Evolutionary conservation across 1,284 basidiomycete genomes (phyloP).

Genomic region (Cryptococcus sp.): DNA sequence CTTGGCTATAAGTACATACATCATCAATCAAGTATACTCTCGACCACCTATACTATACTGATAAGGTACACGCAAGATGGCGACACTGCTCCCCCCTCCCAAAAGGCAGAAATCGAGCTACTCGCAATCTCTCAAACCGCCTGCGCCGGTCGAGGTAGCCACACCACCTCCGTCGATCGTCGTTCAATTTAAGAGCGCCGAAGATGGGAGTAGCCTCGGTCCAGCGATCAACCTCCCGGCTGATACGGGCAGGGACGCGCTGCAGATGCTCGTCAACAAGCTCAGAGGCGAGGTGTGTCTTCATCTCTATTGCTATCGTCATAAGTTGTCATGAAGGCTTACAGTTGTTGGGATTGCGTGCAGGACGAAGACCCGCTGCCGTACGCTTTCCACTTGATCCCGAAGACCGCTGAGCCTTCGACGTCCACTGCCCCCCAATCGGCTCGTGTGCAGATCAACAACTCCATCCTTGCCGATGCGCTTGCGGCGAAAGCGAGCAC

Average conservation of each 20-base stretch:
- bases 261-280: conserved; percentile 84
- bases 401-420: conserved; percentile 52
- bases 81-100: conserved; percentile 77
- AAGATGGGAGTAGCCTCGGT: conserved; percentile 75
- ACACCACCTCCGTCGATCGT: conserved; percentile 67
- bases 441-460: conserved; percentile 73
- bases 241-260: conserved; percentile 76
- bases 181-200: conserved; percentile 87
- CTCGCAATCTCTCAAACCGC: conserved; percentile 54
- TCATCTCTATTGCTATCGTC: background rate
- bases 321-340: background rate
- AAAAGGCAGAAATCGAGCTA: conserved; percentile 81
- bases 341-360: conserved; percentile 12
- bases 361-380: conserved; percentile 84
- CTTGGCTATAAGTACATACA: too few species aligned
- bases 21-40: too few species aligned
- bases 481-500: conserved; percentile 52
- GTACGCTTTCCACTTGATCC: conserved; percentile 80
- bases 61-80: conserved; percentile 58
- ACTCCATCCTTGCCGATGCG: conserved; percentile 77
- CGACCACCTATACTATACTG: too few species aligned
- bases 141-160: conserved; percentile 58
- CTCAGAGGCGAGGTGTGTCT: conserved; percentile 67
- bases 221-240: conserved; percentile 85
- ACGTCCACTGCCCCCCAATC: conserved; percentile 50